A percentile compares a stretch with the other conserved stretches of the same genome.
Conservation (phyloP, 163 green algal species). For the Trebouxiophyceae sp. region DNA sequence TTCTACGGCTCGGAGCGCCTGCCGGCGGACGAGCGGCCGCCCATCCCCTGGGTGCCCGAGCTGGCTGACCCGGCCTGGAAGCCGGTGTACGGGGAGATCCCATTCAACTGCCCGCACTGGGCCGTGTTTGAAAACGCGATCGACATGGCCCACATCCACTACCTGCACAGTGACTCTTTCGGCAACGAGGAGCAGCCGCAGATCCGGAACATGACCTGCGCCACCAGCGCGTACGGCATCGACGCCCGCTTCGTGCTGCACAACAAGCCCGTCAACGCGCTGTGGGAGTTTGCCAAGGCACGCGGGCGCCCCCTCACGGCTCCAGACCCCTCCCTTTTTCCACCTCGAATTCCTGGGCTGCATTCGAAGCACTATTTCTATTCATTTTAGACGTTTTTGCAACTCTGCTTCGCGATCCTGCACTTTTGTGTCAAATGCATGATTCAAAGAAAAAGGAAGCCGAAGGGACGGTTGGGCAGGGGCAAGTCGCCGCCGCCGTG, state of each 20-base stretch:
- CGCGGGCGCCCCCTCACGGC: too few relatives aligned
- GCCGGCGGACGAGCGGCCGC: slow-evolving; percentile 60
- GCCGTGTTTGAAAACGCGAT: slow-evolving; percentile 74
- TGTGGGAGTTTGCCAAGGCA: slow-evolving; percentile 64
- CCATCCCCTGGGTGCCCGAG: slow-evolving; percentile 64
- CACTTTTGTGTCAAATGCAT: too few relatives aligned
- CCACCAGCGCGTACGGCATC: slow-evolving; percentile 19
- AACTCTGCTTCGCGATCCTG: too few relatives aligned
- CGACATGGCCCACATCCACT: slow-evolving; percentile 85
- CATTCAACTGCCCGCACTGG: slow-evolving; percentile 73
- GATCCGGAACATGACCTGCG: slow-evolving; percentile 45
- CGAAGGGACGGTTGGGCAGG: too few relatives aligned
- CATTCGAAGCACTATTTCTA: too few relatives aligned
- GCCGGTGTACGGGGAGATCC: slow-evolving; percentile 71
- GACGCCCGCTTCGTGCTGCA: slow-evolving; percentile 52
- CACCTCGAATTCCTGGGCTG: too few relatives aligned
- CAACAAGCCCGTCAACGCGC: slow-evolving; percentile 71
- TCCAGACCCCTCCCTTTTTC: neutral
- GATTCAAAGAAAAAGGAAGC: too few relatives aligned
- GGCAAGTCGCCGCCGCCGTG: too few relatives aligned
- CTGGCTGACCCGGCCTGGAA: slow-evolving; percentile 64
- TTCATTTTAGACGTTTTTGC: too few relatives aligned
- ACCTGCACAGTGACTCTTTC: slow-evolving; percentile 64
- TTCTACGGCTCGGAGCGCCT: slow-evolving; percentile 62
- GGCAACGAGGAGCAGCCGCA: slow-evolving; percentile 43